Evolutionary conservation across 2,329 filamentous ascomycete species (phyloP), one percentile per base, ranked within the genome.

Genomic region (Phialophora tarda): DNA sequence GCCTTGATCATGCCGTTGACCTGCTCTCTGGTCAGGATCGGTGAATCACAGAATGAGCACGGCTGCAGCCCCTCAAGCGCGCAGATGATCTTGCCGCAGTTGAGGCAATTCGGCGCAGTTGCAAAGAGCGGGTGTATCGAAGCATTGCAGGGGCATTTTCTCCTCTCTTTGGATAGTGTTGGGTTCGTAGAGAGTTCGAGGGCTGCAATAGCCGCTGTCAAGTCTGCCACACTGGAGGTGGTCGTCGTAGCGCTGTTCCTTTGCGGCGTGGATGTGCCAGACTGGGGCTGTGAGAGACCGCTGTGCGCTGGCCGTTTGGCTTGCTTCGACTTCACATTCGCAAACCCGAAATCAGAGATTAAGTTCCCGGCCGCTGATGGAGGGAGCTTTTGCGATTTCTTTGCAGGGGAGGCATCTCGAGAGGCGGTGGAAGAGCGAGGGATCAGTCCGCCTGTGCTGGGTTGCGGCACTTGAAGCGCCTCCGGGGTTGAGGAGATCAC

Each of bases 141-240:
- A 0, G 91, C 95, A 74, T 96, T 92, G 77, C 95, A 99, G 73
- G 91, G 91, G 78, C 95, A 99, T 73, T 77, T 81, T 63, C 88
- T 88, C 6, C 90, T 86, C 59, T 87, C 83, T 28, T 80, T 79
- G 26, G 88, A 81, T 26, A 93, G 79, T 0, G 88, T 86, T 0
- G 93, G 92, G 75, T 97, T 97, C 1, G 93, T 97, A 60, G 91
- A 91, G n/a, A 97, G 86, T 76, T 99, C 95, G 6, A 99, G 86
- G 1, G 89, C 85, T 26, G 93, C 89, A 71, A 99, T 98, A 4
- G 94, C 93, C 1, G 92, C 89, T 41, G 88, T 87, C 3, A 89
- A 76, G 71, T 89, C 86, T 3, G 78, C 77, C 21, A 82, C 81
- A 65, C 79, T 80, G 71, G 91, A 78, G 5, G 81, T 81, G 8